Conservation (phyloP, 1,284 basidiomycete genomes). For the Fomitiporia mediterranea region DNA sequence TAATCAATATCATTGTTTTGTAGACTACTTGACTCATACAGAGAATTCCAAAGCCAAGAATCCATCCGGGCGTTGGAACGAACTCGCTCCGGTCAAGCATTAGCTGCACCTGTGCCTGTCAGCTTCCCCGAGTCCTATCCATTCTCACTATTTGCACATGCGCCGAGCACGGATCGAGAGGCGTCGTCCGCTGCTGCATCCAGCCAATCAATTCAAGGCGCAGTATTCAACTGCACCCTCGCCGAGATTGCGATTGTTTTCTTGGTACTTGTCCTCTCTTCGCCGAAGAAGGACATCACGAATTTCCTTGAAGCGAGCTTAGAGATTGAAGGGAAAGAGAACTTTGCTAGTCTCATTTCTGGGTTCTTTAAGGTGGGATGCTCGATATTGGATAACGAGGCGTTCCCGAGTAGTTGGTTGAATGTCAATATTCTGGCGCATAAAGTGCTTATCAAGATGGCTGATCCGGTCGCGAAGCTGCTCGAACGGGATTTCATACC, state of each 20-base stretch:
- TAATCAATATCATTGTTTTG: conserved; percentile 20
- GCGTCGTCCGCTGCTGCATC: conserved; percentile 35
- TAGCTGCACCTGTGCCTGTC: conserved; percentile 65
- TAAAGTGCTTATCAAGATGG: conserved; percentile 84
- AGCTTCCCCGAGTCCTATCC: conserved; percentile 94
- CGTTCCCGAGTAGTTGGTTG: conserved; percentile 90
- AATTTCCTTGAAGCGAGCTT: conserved; percentile 76
- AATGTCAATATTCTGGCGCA: conserved; percentile 90
- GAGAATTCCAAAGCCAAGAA: conserved; percentile 69
- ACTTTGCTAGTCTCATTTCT: conserved; percentile 66
- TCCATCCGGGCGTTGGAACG: conserved; percentile 70
- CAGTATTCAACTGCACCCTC: conserved; percentile 71
- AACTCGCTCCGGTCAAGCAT: conserved; percentile 55
- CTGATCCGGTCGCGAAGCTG: conserved; percentile 76
- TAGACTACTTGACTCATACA: conserved; percentile 83
- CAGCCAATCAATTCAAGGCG: conserved; percentile 38
- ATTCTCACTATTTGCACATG: conserved; percentile 74
- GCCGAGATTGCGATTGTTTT: conserved; percentile 88
- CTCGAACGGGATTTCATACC: conserved; percentile 84
- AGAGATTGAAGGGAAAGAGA: conserved; percentile 84
- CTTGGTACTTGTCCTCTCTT: conserved; percentile 76
- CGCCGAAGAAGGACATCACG: conserved; percentile 73
- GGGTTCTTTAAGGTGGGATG: conserved; percentile 80
- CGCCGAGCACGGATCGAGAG: conserved; percentile 50
- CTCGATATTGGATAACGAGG: conserved; percentile 84